Evolutionary conservation across 1,139 yeast genomes (phyloP).

Genomic region (Debaryomycetaceae sp.): DNA sequence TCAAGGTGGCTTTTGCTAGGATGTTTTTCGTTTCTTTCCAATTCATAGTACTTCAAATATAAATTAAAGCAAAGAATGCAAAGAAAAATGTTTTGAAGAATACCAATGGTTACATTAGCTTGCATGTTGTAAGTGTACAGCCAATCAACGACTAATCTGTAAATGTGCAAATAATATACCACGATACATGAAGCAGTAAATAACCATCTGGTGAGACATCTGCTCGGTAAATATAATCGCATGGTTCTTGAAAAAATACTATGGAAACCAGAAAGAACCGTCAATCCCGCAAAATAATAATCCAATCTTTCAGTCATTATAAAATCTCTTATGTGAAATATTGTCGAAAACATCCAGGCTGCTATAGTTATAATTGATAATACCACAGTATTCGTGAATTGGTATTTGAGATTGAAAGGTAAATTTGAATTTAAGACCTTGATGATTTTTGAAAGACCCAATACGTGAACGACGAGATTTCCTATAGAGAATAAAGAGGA

Average conservation of each 20-base stretch:
- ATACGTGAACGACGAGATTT: slow-evolving; percentile 71
- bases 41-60: slow-evolving; percentile 26
- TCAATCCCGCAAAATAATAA: slow-evolving; percentile 88
- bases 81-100: slow-evolving; percentile 61
- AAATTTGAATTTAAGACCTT: slow-evolving; percentile 11
- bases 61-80: slow-evolving; percentile 29
- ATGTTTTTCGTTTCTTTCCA: slow-evolving; percentile 15
- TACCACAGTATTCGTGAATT: slow-evolving; percentile 40
- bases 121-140: slow-evolving; percentile 92
- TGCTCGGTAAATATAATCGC: slow-evolving; percentile 46
- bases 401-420: slow-evolving; percentile 12
- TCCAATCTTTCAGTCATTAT: slow-evolving; percentile 78
- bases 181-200: slow-evolving; percentile 43
- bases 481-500: slow-evolving; percentile 80
- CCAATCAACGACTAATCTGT: slow-evolving; percentile 71
- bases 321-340: slow-evolving; percentile 86
- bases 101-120: slow-evolving; percentile 78
- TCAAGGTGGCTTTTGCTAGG: slow-evolving; percentile 21
- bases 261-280: slow-evolving; percentile 77
- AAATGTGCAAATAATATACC: slow-evolving; percentile 61
- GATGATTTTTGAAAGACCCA: slow-evolving; percentile 48
- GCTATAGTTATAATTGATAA: slow-evolving; percentile 56
- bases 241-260: slow-evolving; percentile 58
- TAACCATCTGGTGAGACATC: slow-evolving; percentile 20
- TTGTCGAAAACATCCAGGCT: slow-evolving; percentile 85